Percentiles rank a stretch among this genome's conserved stretches.
Evolutionary conservation across 169 alveolate species (phyloP).

Genomic region (Plasmodium gonderi): DNA sequence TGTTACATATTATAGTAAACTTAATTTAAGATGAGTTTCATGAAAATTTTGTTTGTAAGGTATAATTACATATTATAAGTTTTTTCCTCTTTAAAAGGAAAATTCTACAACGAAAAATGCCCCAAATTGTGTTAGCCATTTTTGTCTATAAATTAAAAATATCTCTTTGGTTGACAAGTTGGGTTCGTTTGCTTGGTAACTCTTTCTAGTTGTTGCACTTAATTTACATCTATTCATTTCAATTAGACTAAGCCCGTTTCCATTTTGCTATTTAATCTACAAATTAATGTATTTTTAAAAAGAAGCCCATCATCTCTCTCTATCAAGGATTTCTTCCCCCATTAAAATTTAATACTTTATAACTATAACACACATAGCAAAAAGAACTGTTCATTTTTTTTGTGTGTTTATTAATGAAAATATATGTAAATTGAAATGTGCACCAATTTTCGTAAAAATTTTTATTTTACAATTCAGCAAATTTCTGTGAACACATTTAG

Average conservation of each 20-base stretch:
- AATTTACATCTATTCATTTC: neutral
- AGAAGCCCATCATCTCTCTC: too few relatives aligned
- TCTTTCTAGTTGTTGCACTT: neutral
- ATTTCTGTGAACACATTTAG: neutral
- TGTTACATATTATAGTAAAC: constrained; percentile 4
- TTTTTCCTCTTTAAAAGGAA: neutral
- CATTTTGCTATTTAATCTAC: neutral
- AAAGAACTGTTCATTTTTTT: neutral
- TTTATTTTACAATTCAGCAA: neutral
- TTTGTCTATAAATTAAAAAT: constrained; percentile 3
- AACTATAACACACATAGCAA: neutral
- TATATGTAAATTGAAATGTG: too few relatives aligned
- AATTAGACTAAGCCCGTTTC: neutral
- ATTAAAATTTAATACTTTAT: too few relatives aligned
- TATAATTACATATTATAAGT: neutral
- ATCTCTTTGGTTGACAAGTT: neutral
- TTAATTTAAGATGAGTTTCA: neutral
- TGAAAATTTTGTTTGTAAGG: neutral
- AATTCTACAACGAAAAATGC: neutral
- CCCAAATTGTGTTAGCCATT: neutral
- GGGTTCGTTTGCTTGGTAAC: neutral
- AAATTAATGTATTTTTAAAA: neutral
- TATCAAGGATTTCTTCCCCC: too few relatives aligned
- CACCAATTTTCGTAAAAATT: neutral
- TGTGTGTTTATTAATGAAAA: too few relatives aligned